Evolutionary conservation across 495 filamentous ascomycete genomes (phyloP), one percentile per base, ranked within the genome.

Genomic region (Aspergillus indologenus): DNA sequence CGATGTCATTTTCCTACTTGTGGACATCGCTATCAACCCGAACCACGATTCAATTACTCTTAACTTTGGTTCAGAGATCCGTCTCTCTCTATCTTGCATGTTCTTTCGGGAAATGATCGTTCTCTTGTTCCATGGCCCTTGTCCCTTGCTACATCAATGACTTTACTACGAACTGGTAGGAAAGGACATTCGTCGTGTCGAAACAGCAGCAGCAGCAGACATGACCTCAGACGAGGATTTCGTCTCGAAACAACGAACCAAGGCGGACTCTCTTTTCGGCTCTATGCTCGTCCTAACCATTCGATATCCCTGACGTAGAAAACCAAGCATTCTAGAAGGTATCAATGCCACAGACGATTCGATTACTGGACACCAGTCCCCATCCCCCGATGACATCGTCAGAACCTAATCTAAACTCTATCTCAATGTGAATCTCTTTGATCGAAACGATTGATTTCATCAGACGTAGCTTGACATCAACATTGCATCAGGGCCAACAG

Each of bases 1-100:
- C 42, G 22, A 23, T 54, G 40, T 56, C 54, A 56, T 56, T 7
- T 34, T 34, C 8, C 61, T 11, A 19, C n/a, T n/a, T n/a, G n/a
- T n/a, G n/a, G n/a, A n/a, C 23, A 23, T 29, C 48, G 23, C 31
- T 18, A 29, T 22, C 20, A 24, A 50, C 2, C 21, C 12, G 47
- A 26, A 21, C 11, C 22, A 40, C 34, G 12, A 40, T 40, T 40
- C 34, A 9, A 40, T 40, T 11, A 9, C 12, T 40, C 12, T 11
- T 11, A 14, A 40, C 5, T 40, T 15, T 40, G 34, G 34, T 40
- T 14, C 34, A 40, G 5, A 15, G 5, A 40, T 40, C 12, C 34
- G 12, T 40, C 12, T 40, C 6, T 2, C 5, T 9, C 34, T 9
- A 15, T n/a, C n/a, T n/a, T n/a, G n/a, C n/a, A 11, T 15, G 34